Conservation (phyloP, 495 filamentous ascomycete species). For the Haplographium delicatum region DNA sequence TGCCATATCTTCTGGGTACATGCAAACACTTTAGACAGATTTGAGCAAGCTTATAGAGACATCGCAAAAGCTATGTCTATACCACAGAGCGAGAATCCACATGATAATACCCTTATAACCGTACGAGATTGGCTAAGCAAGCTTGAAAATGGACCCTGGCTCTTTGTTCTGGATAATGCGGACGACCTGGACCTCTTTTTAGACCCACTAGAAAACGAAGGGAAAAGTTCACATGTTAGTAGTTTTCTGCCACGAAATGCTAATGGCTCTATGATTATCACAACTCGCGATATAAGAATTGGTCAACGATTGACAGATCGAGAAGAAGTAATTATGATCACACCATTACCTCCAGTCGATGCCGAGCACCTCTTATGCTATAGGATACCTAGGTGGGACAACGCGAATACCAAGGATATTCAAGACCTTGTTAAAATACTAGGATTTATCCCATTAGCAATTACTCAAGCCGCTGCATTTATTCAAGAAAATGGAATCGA, state of each 20-base stretch:
- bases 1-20: conserved; percentile 42
- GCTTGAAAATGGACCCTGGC: conserved; percentile 34
- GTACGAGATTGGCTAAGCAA: conserved; percentile 34
- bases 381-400: conserved; percentile 4
- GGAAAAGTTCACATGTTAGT: conserved; percentile 17
- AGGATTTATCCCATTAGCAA: conserved; percentile 10
- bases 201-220: too few relatives aligned
- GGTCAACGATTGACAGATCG: conserved; percentile 4
- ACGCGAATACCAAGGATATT: neutral
- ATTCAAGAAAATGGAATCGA: conserved; percentile 10
- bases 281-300: conserved; percentile 13
- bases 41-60: conserved; percentile 38
- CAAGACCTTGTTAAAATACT: conserved; percentile 2
- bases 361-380: conserved; percentile 9
- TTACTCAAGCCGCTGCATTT: conserved; percentile 15
- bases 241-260: conserved; percentile 32
- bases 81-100: conserved; percentile 26
- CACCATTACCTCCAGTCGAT: conserved; percentile 3
- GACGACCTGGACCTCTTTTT: conserved; percentile 40
- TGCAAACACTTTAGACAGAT: conserved; percentile 29
- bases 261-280: conserved; percentile 26
- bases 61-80: conserved; percentile 34
- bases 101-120: conserved; percentile 31
- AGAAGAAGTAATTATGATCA: neutral
- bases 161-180: conserved; percentile 50